phyloP scores from a whole-genome alignment of 306 rosid genomes.

The Glycine tomentella region DNA sequence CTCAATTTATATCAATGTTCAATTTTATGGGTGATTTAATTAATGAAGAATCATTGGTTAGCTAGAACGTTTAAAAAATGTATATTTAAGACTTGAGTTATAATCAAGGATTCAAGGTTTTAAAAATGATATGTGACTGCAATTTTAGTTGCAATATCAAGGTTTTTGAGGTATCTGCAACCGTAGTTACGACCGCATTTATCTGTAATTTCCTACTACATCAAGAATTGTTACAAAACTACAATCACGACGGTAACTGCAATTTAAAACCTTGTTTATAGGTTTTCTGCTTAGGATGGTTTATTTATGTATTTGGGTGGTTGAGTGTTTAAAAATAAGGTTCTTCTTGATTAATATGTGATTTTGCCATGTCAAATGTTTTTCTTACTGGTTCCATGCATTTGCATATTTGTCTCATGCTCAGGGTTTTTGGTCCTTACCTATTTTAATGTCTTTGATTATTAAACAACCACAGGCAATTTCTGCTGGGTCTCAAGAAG shows the following conservation, averaged over 20 bases:
- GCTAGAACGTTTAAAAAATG: slow-evolving; percentile 26
- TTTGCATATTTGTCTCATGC: slow-evolving; percentile 20
- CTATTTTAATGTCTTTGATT: slow-evolving; percentile 37
- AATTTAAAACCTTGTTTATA: not conserved
- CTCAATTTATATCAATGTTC: slow-evolving; percentile 27
- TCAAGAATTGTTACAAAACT: not conserved
- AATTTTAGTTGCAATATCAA: not conserved
- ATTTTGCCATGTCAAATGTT: slow-evolving; percentile 35
- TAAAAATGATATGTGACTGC: not conserved
- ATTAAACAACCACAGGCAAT: slow-evolving; percentile 62
- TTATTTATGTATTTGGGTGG: slow-evolving; percentile 33
- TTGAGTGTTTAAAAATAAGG: slow-evolving; percentile 31
- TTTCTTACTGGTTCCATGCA: slow-evolving; percentile 37
- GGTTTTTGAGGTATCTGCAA: not conserved
- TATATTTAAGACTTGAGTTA: slow-evolving; percentile 21
- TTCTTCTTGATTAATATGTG: slow-evolving; percentile 28
- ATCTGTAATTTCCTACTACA: not conserved
- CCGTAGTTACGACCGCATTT: not conserved
- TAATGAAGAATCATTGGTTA: slow-evolving; percentile 3
- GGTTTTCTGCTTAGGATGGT: slow-evolving; percentile 24
- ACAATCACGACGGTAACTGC: not conserved
- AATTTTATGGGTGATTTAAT: slow-evolving; percentile 1
- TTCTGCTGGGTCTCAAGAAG: slow-evolving; percentile 89
- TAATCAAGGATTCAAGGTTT: not conserved
- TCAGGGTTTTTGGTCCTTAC: slow-evolving; percentile 16